phyloP scores from a whole-genome alignment of 2,329 filamentous ascomycete genomes.

The Stachybotrys chartarum region DNA sequence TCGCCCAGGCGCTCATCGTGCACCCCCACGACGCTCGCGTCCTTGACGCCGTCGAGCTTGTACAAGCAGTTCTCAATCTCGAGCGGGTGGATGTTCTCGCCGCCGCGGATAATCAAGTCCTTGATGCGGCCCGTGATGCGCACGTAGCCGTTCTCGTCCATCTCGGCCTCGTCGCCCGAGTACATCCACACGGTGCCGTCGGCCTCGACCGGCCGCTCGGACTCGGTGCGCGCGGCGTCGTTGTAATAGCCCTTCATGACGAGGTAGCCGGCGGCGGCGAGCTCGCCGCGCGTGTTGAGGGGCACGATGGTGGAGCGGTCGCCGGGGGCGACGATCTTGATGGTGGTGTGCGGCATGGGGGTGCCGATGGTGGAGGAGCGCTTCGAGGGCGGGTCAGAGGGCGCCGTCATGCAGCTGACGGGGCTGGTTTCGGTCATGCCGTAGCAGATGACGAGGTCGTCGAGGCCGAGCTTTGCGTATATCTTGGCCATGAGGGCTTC shows the following conservation, averaged over 20 bases:
- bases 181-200: slow-evolving; percentile 71
- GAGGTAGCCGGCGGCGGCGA: slow-evolving; percentile 77
- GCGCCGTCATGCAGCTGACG: slow-evolving; percentile 75
- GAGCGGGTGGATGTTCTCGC: slow-evolving; percentile 92
- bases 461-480: slow-evolving; percentile 66
- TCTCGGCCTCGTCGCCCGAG: slow-evolving; percentile 84
- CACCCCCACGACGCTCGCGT: slow-evolving; percentile 78
- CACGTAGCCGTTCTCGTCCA: slow-evolving; percentile 78
- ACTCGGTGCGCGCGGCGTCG: slow-evolving; percentile 61
- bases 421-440: slow-evolving; percentile 90
- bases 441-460: slow-evolving; percentile 86
- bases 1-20: slow-evolving; percentile 81
- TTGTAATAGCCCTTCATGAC: slow-evolving; percentile 89
- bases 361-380: slow-evolving; percentile 70
- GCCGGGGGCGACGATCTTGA: slow-evolving; percentile 66
- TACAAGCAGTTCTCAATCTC: slow-evolving; percentile 89
- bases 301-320: slow-evolving; percentile 55
- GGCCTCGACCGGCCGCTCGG: slow-evolving; percentile 49
- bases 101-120: slow-evolving; percentile 89
- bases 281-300: slow-evolving; percentile 65
- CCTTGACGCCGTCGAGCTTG: slow-evolving; percentile 59
- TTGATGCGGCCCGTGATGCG: slow-evolving; percentile 89
- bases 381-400: slow-evolving; percentile 64
- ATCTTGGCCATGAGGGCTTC: slow-evolving; percentile 72
- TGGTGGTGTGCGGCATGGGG: slow-evolving; percentile 72